Evolutionary conservation across 228 moss, liverwort and hornwort genomes (phyloP).

Genomic region (Sphagnum fallax): DNA sequence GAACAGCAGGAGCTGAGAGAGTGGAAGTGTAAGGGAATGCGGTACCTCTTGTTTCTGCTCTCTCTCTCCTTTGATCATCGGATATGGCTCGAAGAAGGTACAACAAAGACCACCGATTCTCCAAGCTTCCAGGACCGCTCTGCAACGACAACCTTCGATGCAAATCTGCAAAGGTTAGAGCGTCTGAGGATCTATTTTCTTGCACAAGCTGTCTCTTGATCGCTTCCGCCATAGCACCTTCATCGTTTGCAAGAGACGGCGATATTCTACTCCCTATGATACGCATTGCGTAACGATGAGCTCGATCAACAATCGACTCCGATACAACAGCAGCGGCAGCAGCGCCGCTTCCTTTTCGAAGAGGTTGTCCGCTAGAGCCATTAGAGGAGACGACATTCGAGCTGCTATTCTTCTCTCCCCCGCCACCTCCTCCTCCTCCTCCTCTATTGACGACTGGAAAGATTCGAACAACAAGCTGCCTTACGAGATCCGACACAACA

Average conservation of each 20-base stretch:
- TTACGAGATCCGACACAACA: conserved; percentile 82
- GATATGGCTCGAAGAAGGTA: conserved; percentile 83
- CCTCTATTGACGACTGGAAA: conserved; percentile 44
- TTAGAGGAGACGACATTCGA: neutral
- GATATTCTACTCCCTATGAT: conserved; percentile 96
- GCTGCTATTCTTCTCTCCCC: conserved; percentile 15
- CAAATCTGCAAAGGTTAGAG: conserved; percentile 90
- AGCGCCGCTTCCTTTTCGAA: neutral
- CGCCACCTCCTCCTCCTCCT: conserved; percentile 17
- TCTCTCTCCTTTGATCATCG: conserved; percentile 82
- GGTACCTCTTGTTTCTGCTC: conserved; percentile 67
- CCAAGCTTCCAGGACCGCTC: conserved; percentile 78
- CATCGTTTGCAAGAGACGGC: conserved; percentile 82
- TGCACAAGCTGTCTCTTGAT: conserved; percentile 92
- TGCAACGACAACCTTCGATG: conserved; percentile 71
- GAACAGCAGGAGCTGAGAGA: conserved; percentile 63
- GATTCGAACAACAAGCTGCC: conserved; percentile 82
- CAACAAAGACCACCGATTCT: conserved; percentile 82
- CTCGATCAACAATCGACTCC: conserved; percentile 43
- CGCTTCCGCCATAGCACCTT: conserved; percentile 89
- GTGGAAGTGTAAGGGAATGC: conserved; percentile 79
- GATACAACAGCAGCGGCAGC: neutral
- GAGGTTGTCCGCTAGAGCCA: neutral
- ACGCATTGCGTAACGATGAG: conserved; percentile 91
- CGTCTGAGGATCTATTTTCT: conserved; percentile 86